Base-by-base conservation (phyloP, 2,329 filamentous ascomycete species). In the Ambrosiella xylebori region DNA sequence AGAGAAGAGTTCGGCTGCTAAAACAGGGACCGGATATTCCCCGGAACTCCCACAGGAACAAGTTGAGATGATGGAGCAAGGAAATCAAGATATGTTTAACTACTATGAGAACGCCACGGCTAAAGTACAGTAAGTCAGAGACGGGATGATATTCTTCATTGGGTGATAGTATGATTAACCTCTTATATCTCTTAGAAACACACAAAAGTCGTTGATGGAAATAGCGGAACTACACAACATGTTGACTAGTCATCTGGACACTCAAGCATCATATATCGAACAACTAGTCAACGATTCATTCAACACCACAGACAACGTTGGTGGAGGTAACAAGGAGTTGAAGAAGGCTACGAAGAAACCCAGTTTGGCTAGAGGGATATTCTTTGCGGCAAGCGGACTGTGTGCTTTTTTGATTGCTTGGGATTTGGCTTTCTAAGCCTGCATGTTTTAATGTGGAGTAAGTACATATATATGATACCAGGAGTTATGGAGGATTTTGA, bases 101-200 rank as follows among this genome's bases (percentile, higher is more conserved):
- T 87, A 95, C 70, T 95, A 94, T 69, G 88, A 96, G 70, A 88
- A 86, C 71, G 89, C 87, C n/a, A 74, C 97, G 68, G 85, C 90
- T 69, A 93, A 97, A 77, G 88, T 97, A 63, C 86, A 85, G 87
- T 94, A 79, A 57, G 86, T 77, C 37, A 8, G 12, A 49, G 7
- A 15, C 27, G 9, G 12, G 3, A n/a, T 11, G 41, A 38, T 37
- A 15, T 19, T n/a, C 39, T 27, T n/a, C 44, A 17, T 47, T 13
- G 19, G 13, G n/a, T 2, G 9, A 15, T 8, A 47, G n/a, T 47
- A 47, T 47, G n/a, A 19, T 13, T 13, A 3, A 15, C 5, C 19
- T 40, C 12, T 39, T 19, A 17, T 7, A 3, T n/a, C 39, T 55
- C 27, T 60, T 65, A 95, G 88, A 66, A 86, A 85, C 35, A 89